These are phyloP conservation scores for Isatis tinctoria DNA, from an alignment of 345 rosid genomes.

Conservation along the genomic window DNA sequence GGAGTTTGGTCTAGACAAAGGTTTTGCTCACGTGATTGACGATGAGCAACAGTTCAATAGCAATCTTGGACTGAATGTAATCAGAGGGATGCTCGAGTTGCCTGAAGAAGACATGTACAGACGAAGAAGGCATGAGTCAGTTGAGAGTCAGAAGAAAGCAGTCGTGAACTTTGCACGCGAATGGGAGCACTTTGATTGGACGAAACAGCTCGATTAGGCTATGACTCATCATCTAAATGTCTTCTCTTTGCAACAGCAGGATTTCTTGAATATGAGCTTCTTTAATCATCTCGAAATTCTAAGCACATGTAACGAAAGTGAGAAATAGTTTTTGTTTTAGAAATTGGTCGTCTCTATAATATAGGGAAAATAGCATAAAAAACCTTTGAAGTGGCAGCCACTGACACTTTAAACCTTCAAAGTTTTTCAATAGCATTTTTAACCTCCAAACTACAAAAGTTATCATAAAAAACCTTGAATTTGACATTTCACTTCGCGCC, in stretches of 20 bases:
- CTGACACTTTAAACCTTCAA: too few species aligned
- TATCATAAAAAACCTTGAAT: too few species aligned
- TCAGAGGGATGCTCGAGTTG: constrained; percentile 76
- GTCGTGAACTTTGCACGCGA: constrained; percentile 49
- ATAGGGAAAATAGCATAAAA: too few species aligned
- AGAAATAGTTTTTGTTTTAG: background rate
- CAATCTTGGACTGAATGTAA: constrained; percentile 80
- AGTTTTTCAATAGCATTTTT: too few species aligned
- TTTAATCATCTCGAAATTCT: background rate
- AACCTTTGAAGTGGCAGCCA: too few species aligned
- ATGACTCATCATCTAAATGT: background rate
- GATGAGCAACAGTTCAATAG: constrained; percentile 78
- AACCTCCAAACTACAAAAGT: too few species aligned
- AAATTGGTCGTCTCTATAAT: too few species aligned
- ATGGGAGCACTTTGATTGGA: constrained; percentile 93
- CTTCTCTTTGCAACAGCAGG: background rate
- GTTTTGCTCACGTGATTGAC: constrained; percentile 94
- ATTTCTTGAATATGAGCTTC: background rate
- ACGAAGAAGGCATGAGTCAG: constrained; percentile 56
- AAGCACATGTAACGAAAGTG: background rate
- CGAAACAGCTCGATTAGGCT: constrained; percentile 65
- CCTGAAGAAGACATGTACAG: constrained; percentile 93
- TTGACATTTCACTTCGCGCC: too few species aligned
- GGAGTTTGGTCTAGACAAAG: constrained; percentile 75
- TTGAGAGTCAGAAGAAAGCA: constrained; percentile 65